These are phyloP conservation scores for Dryadomyces quercivorus DNA, from an alignment of 2,329 filamentous ascomycete genomes.

Conservation along the genomic window DNA sequence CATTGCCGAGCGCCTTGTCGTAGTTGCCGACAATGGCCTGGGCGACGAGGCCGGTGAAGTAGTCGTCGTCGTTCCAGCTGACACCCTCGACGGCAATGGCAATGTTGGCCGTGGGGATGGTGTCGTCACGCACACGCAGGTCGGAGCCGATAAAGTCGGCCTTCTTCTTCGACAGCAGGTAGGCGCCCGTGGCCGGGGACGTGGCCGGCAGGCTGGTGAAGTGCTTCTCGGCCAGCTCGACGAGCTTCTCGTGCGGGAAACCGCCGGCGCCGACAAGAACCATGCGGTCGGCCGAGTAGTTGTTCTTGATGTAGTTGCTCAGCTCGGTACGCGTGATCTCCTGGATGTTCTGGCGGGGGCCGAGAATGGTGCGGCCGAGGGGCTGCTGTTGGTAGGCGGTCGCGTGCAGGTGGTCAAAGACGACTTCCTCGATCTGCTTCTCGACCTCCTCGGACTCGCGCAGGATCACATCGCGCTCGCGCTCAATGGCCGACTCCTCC, in stretches of 20 bases:
- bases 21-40: slow-evolving; percentile 99
- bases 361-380: slow-evolving; percentile 92
- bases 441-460: slow-evolving; percentile 99
- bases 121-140: slow-evolving; percentile 90
- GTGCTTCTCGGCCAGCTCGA: slow-evolving; percentile 93
- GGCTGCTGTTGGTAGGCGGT: slow-evolving; percentile 96
- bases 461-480: slow-evolving; percentile 96
- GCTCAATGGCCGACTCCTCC: slow-evolving; percentile 82
- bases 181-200: slow-evolving; percentile 62
- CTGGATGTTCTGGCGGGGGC: slow-evolving; percentile 95
- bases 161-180: slow-evolving; percentile 69
- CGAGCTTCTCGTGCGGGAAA: slow-evolving; percentile 84
- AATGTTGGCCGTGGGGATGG: slow-evolving; percentile 90
- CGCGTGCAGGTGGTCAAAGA: slow-evolving; percentile 97
- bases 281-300: slow-evolving; percentile 99
- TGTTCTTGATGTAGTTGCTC: slow-evolving; percentile 94
- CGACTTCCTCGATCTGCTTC: slow-evolving; percentile 99
- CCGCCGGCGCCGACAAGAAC: slow-evolving; percentile 93
- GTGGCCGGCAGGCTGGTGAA: slow-evolving; percentile 69
- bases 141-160: slow-evolving; percentile 96
- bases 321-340: slow-evolving; percentile 89
- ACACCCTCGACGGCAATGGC: slow-evolving; percentile 98
- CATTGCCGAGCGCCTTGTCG: slow-evolving; percentile 97
- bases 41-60: slow-evolving; percentile 94
- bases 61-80: slow-evolving; percentile 98